phyloP scores from a whole-genome alignment of 176 grass and related monocot genomes.

The Aechmea fasciata region DNA sequence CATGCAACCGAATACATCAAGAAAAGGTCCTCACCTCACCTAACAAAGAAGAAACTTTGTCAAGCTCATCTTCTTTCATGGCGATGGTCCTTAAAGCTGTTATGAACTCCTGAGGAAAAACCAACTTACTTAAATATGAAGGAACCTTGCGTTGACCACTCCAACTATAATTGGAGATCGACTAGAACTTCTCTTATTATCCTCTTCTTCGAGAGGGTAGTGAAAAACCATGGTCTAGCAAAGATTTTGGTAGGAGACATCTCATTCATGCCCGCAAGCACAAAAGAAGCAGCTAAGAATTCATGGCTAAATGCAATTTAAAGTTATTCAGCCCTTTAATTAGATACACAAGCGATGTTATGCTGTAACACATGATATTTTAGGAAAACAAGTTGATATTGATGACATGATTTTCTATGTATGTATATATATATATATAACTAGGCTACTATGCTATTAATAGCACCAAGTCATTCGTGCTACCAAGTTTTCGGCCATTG shows the following conservation, averaged over 20 bases:
- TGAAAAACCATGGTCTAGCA: constrained; percentile 80
- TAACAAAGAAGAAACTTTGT: constrained; percentile 47
- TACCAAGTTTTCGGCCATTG: too few relatives aligned
- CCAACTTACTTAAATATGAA: constrained; percentile 56
- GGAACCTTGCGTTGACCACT: constrained; percentile 76
- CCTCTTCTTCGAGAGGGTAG: constrained; percentile 27
- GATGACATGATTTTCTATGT: too few relatives aligned
- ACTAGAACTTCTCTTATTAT: constrained; percentile 22
- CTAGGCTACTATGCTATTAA: too few relatives aligned
- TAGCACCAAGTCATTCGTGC: too few relatives aligned
- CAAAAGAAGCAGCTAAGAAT: background rate
- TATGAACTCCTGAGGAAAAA: constrained; percentile 80
- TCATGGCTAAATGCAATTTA: background rate
- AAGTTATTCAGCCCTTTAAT: background rate
- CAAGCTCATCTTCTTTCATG: constrained; percentile 84
- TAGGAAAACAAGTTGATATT: background rate
- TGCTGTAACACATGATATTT: background rate
- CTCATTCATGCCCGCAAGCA: constrained; percentile 74
- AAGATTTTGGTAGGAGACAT: constrained; percentile 63
- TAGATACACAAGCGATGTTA: background rate
- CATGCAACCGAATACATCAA: background rate
- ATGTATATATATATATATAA: too few relatives aligned
- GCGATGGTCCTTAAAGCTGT: constrained; percentile 60
- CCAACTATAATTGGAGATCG: constrained; percentile 58
- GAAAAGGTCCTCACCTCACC: constrained; percentile 38